Evolutionary conservation across 2,329 filamentous ascomycete genomes (phyloP), one percentile per base, ranked within the genome.

Genomic region (Penicillium sp.): DNA sequence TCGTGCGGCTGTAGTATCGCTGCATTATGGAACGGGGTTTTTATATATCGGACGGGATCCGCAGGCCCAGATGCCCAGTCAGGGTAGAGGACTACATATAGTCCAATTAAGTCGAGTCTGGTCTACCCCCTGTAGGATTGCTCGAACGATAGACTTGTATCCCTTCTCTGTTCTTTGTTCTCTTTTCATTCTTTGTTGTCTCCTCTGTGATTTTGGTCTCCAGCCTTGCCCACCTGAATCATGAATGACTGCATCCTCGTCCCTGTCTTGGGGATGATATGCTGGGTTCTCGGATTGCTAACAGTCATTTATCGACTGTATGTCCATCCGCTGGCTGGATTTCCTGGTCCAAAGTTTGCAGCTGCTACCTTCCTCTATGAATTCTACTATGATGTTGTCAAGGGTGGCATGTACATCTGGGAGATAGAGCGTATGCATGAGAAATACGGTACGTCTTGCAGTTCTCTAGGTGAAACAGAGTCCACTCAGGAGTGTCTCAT

Each of bases 331-430:
- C 64, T 76, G 16, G 59, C 69, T 14, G 64, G 63, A 10, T 73
- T 75, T 14, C 75, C 74, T 3, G 74, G 75, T 5, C 71, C 74
- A 3, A 72, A 67, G 49, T 62, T 76, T 26, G 73, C 75, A n/a
- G 74, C 71, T 7, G 61, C 68, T 22, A 71, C 70, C 5, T 65
- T 68, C 40, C 70, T 73, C 57, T 71, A 74, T 26, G 73, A 75
- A 37, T 72, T 71, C n/a, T 76, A 75, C 62, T 70, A 73, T 40
- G 74, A 76, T 57, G 66, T 75, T 5, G 19, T 71, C 16, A 68
- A 62, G 53, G 64, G 63, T 10, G 76, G 75, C 7, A 66, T 67
- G 51, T 76, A 75, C 46, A 62, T 70, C 6, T 70, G 65, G 63
- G 63, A 70, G 45, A 61, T 70, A 13, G 66, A 70, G 42, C 68